Evolutionary conservation across 108 stramenopile species (phyloP), one percentile per base, ranked within the genome.

Genomic region (Nannochloropsis oceanica): DNA sequence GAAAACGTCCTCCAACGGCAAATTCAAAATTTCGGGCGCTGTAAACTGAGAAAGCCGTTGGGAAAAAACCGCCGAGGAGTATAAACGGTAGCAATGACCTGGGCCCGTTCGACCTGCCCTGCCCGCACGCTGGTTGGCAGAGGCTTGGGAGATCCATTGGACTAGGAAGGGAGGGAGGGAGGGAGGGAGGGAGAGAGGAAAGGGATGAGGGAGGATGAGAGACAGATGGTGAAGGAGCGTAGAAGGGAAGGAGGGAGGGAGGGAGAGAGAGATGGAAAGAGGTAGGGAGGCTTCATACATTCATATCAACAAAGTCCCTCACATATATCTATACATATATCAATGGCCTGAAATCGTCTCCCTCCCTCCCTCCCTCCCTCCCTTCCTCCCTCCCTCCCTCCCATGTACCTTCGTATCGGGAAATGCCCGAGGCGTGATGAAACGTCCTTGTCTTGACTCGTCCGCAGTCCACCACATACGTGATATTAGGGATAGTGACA

Each of bases 391-490:
- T 50, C 46, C 46, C 12, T 50, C 46, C 46, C 46, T 50, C 46
- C 46, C 46, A 50, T 14, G n/a, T 50, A 50, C 46, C 92, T 86
- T 97, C 96, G 85, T 94, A 96, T 2, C 91, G 92, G 3, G 95
- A 92, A 79, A 96, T 93, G 27, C 97, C 97, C 73, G 93, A 83
- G 44, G 44, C 85, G 84, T 84, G 88, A 80, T 88, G 80, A 0
- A 88, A 79, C 27, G 79, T 44, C 88, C 95, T 90, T 86, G 94
- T 94, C 91, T 99, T 99, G 85, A 94, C 93, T 44, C 97, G 88
- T 12, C 99, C 99, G 46, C 93, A 94, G 88, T 99, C 99, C n/a
- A 99, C 97, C 20, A 99, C 99, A 84, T 99, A 98, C 24, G 24
- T 20, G 46, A 92, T 91, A 44, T 89, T 91, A 43, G 94, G 94